Evolutionary conservation across 768 basidiomycete species (phyloP).

Genomic region (Rhizopogon salebrosus): DNA sequence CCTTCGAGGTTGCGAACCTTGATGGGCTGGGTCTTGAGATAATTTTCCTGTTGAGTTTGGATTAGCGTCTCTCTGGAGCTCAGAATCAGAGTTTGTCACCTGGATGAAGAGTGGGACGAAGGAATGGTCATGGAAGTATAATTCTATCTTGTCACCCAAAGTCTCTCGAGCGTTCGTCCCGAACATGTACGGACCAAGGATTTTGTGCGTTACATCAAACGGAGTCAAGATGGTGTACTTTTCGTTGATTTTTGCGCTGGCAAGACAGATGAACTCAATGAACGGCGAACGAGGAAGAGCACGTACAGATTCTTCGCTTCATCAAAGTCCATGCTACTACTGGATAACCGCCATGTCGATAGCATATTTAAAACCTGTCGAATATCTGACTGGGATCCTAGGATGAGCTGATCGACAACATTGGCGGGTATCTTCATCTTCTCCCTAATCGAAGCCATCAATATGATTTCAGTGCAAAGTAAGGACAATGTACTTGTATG

Average conservation of each 20-base stretch:
- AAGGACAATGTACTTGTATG: constrained; percentile 69
- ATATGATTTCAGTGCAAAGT: background rate
- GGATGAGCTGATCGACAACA: constrained; percentile 88
- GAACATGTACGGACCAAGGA: constrained; percentile 90
- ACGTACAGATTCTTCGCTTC: constrained; percentile 87
- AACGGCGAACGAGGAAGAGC: background rate
- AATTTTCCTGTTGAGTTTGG: constrained; percentile 80
- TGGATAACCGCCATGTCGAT: constrained; percentile 93
- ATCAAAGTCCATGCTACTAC: constrained; percentile 79
- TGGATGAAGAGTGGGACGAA: constrained; percentile 95
- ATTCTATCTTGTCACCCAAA: constrained; percentile 86
- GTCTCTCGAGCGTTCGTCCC: constrained; percentile 76
- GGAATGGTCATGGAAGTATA: constrained; percentile 94
- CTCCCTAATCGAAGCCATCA: constrained; percentile 49
- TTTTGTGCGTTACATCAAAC: constrained; percentile 84
- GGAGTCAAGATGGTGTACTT: constrained; percentile 89
- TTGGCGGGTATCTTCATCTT: constrained; percentile 89
- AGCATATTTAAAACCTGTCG: constrained; percentile 97
- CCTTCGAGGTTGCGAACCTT: constrained; percentile 53
- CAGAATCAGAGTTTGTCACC: constrained; percentile 33
- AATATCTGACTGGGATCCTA: constrained; percentile 90
- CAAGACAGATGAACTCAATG: background rate
- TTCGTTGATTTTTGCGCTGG: constrained; percentile 83
- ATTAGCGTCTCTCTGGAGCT: background rate
- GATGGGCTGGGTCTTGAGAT: constrained; percentile 78